A percentile compares a stretch with the other conserved stretches of the same genome.
Conservation (phyloP, 257 asterid genomes). For the Anisodus acutangulus region DNA sequence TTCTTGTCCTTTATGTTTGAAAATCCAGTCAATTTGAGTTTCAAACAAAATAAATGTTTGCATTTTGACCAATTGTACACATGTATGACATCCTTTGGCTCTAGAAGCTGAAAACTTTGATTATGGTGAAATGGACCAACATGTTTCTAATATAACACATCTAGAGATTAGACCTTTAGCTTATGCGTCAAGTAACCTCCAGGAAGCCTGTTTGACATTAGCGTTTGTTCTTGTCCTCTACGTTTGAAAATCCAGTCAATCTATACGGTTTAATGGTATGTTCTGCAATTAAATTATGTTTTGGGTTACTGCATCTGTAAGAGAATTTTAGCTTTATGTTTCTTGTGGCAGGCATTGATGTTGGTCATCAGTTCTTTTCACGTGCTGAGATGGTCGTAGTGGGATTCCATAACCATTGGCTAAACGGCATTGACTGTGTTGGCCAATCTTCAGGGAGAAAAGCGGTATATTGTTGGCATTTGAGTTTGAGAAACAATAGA, state of each 20-base stretch:
- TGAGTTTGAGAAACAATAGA: not conserved
- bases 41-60: not conserved
- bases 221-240: not conserved
- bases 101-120: not conserved
- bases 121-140: not conserved
- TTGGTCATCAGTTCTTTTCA: slow-evolving; percentile 86
- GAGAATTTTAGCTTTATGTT: slow-evolving; percentile 31
- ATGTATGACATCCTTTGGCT: not conserved
- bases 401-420: slow-evolving; percentile 91
- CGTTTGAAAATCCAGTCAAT: not conserved
- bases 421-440: slow-evolving; percentile 76
- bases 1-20: too few species aligned
- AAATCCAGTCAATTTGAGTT: not conserved
- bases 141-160: not conserved
- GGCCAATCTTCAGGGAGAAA: slow-evolving; percentile 47
- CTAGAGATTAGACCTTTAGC: not conserved
- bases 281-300: slow-evolving; percentile 10
- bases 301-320: slow-evolving; percentile 13
- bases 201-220: not conserved
- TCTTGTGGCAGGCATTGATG: slow-evolving; percentile 72
- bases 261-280: not conserved
- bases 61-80: not conserved
- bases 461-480: slow-evolving; percentile 47
- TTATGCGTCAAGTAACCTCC: not conserved
- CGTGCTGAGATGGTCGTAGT: slow-evolving; percentile 90